Conservation (phyloP, 2,329 filamentous ascomycete genomes). For the Penicillium sp. region DNA sequence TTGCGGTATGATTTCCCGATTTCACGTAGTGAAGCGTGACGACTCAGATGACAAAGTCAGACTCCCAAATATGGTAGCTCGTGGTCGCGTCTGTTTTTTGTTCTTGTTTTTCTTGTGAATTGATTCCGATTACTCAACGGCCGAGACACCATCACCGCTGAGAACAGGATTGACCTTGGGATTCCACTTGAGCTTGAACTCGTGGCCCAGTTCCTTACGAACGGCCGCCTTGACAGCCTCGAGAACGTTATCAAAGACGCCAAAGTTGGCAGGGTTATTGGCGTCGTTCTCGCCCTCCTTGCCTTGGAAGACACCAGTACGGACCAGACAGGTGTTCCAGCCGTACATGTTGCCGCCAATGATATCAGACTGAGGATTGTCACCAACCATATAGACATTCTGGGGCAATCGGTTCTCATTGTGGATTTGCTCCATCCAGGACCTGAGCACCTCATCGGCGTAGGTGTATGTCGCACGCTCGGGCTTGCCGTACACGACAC, state of each 20-base stretch:
- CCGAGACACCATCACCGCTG: constrained; percentile 57
- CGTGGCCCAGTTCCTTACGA: constrained; percentile 69
- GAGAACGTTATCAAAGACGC: constrained; percentile 73
- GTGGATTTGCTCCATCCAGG: constrained; percentile 77
- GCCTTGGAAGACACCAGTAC: constrained; percentile 78
- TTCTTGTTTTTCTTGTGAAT: neutral
- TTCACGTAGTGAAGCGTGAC: neutral
- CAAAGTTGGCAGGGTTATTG: constrained; percentile 76
- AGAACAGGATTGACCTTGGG: constrained; percentile 71
- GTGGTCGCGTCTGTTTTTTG: constrained; percentile 16
- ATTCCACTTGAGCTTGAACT: constrained; percentile 75
- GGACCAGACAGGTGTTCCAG: constrained; percentile 79
- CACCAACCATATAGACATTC: constrained; percentile 77
- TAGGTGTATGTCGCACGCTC: constrained; percentile 78
- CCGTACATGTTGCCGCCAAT: constrained; percentile 79
- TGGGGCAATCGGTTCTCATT: constrained; percentile 69
- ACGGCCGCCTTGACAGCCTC: constrained; percentile 71
- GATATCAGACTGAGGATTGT: constrained; percentile 75
- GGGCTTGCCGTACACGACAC: constrained; percentile 76
- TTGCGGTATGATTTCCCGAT: neutral
- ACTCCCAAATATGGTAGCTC: constrained; percentile 4
- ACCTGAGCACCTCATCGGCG: constrained; percentile 71
- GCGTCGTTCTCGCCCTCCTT: constrained; percentile 67
- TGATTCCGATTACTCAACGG: constrained; percentile 55
- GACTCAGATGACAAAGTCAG: neutral